These are phyloP conservation scores for Paraglomus occultum DNA, from an alignment of 192 early-diverging fungal species.

Conservation along the genomic window DNA sequence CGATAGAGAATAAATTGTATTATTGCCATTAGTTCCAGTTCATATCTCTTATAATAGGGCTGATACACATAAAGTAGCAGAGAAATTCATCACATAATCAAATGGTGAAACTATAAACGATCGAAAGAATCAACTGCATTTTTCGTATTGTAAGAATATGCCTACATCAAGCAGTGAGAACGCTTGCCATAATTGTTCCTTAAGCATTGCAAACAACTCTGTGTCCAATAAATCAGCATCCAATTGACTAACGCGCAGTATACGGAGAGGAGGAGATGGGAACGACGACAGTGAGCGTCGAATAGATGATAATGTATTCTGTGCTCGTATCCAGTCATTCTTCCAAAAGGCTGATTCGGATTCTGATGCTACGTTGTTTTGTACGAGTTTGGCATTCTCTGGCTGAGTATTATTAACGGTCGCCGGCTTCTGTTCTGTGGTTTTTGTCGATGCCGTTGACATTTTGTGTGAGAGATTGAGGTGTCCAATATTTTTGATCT, in stretches of 20 bases:
- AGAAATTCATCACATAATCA: not conserved
- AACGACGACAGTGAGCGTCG: conserved; percentile 51
- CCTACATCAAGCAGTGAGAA: conserved; percentile 68
- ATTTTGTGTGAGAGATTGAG: no score
- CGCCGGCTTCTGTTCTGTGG: no score
- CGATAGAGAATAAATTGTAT: conserved; percentile 70
- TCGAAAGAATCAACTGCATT: not conserved
- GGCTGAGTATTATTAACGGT: no score
- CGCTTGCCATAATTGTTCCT: conserved; percentile 71
- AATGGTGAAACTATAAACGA: conserved; percentile 12
- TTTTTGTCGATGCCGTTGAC: no score
- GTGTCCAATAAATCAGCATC: conserved; percentile 80
- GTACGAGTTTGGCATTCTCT: no score
- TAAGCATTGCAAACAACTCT: conserved; percentile 73
- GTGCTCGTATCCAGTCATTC: conserved; percentile 50
- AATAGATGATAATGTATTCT: conserved; percentile 45
- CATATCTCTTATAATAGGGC: conserved; percentile 54
- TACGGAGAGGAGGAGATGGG: conserved; percentile 50
- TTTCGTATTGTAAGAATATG: conserved; percentile 1
- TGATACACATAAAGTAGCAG: conserved; percentile 22
- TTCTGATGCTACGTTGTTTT: not conserved
- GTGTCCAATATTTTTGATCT: no score
- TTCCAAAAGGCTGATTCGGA: conserved; percentile 41
- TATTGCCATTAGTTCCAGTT: conserved; percentile 68
- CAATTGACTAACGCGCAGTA: conserved; percentile 79